Evolutionary conservation across 2,329 filamentous ascomycete genomes (phyloP).

Genomic region (Trichoderma sp.): DNA sequence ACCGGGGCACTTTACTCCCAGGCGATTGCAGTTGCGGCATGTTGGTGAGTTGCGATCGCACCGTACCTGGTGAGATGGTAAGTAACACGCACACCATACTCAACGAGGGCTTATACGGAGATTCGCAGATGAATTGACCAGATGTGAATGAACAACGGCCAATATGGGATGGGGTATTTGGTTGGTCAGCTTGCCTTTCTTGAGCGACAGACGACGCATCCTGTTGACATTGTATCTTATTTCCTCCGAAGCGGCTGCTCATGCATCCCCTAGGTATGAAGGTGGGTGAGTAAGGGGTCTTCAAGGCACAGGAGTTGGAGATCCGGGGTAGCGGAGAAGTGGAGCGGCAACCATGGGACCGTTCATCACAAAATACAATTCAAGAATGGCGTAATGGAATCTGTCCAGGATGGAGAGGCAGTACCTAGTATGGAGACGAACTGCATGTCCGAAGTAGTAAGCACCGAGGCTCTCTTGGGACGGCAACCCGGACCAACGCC

Average conservation of each 20-base stretch:
- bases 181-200: slow-evolving; percentile 23
- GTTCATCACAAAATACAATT: slow-evolving; percentile 7
- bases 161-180: too few relatives aligned
- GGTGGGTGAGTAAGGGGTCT: slow-evolving; percentile 21
- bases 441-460: neutral
- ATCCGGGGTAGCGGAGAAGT: slow-evolving; percentile 26
- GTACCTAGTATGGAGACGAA: neutral
- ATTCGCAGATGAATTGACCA: neutral
- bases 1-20: slow-evolving; percentile 19
- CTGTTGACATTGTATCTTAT: slow-evolving; percentile 20
- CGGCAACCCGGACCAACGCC: neutral
- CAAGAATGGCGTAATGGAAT: slow-evolving; percentile 21
- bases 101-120: neutral
- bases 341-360: slow-evolving; percentile 11
- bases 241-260: neutral
- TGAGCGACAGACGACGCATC: slow-evolving; percentile 23
- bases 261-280: slow-evolving; percentile 15
- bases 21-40: slow-evolving; percentile 22
- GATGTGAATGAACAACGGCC: too few relatives aligned
- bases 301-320: slow-evolving; percentile 20
- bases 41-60: slow-evolving; percentile 22
- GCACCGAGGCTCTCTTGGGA: neutral
- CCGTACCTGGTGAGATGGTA: slow-evolving; percentile 19
- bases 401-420: neutral
- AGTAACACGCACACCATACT: neutral